A percentile compares a stretch with the other conserved stretches of the same genome.
These are phyloP conservation scores for Hericium coralloides DNA, from an alignment of 768 basidiomycete genomes.

Conservation along the genomic window DNA sequence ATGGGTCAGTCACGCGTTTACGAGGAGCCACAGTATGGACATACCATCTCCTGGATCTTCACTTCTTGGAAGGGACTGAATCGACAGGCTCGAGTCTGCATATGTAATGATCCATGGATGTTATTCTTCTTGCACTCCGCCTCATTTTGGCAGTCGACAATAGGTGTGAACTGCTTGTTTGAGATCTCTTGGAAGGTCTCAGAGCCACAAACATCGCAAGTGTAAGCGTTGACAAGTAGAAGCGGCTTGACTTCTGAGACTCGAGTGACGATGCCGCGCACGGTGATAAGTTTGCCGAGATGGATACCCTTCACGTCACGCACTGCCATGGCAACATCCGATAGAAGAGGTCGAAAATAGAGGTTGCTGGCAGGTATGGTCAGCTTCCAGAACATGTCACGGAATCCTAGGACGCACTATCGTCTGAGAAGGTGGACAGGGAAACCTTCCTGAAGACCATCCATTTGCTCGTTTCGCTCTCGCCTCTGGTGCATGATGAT, in stretches of 20 bases:
- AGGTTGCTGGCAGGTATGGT: slow-evolving; percentile 56
- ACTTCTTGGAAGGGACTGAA: slow-evolving; percentile 98
- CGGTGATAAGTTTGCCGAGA: slow-evolving; percentile 90
- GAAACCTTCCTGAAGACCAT: slow-evolving; percentile 68
- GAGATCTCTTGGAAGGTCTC: slow-evolving; percentile 98
- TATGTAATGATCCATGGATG: slow-evolving; percentile 84
- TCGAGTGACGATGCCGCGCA: slow-evolving; percentile 95
- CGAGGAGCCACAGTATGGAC: slow-evolving; percentile 9
- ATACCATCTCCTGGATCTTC: slow-evolving; percentile 97
- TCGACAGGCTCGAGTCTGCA: slow-evolving; percentile 96
- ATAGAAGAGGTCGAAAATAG: slow-evolving; percentile 85
- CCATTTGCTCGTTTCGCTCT: slow-evolving; percentile 78
- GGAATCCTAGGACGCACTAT: slow-evolving; percentile 62
- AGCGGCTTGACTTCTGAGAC: slow-evolving; percentile 99
- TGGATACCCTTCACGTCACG: slow-evolving; percentile 81
- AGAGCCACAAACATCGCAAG: slow-evolving; percentile 95
- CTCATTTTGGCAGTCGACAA: slow-evolving; percentile 81
- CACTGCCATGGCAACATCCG: slow-evolving; percentile 74
- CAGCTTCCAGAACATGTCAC: slow-evolving; percentile 6
- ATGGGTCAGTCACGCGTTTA: background rate
- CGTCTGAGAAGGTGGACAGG: slow-evolving; percentile 86
- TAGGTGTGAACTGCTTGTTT: slow-evolving; percentile 83
- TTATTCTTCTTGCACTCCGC: slow-evolving; percentile 81
- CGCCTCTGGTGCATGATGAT: slow-evolving; percentile 91
- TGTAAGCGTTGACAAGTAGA: slow-evolving; percentile 94